Base-by-base conservation (phyloP, 2,329 filamentous ascomycete species). In the Chalaropsis ovoidea region DNA sequence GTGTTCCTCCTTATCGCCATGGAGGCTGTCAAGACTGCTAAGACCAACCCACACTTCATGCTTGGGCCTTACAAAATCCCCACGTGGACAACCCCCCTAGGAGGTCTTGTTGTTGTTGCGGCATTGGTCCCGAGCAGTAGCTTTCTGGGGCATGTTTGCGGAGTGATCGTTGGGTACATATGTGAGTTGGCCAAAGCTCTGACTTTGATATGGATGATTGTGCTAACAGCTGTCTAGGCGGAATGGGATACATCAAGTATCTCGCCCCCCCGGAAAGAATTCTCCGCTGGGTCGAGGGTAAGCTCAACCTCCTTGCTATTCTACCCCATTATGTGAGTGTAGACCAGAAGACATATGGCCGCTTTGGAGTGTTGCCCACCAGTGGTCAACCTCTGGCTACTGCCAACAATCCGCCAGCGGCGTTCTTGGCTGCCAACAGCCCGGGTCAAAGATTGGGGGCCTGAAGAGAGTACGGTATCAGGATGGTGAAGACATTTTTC, bases 281-380 rank as follows among this genome's bases (percentile, higher is more conserved):
- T 35, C 79, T 97, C 65, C 83, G 91, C 69, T 97, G 88, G 86
- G 81, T 96, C 65, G 94, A 99, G 76, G 84, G 83, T 19, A 95
- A 93, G 73, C 77, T 97, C 67, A 94, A 95, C 72, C 80, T 97
- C 10, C 80, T 96, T 24, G 89, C 86, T 22, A 82, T 90, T 67
- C 77, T 97, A 31, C 93, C 93, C 56, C 90, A 95, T 76, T 97
- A 96, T 72, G 88, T 97, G 61, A 95, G 89, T 66, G 86, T 96
- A 17, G 93, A 97, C 72, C 92, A 96, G 76, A 96, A 96, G 80
- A 96, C 90, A 5, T 96, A 93, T 72, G 93, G 93, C 7, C 82
- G 93, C 64, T 96, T 95, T 71, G 93, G 93, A 1, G 88, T 96
- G 15, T 78, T 97, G 66, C 93, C 92, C 1, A 81, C 84, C 1